Evolutionary conservation across 1,284 basidiomycete genomes (phyloP).

Genomic region (Rhodotorula sp.): DNA sequence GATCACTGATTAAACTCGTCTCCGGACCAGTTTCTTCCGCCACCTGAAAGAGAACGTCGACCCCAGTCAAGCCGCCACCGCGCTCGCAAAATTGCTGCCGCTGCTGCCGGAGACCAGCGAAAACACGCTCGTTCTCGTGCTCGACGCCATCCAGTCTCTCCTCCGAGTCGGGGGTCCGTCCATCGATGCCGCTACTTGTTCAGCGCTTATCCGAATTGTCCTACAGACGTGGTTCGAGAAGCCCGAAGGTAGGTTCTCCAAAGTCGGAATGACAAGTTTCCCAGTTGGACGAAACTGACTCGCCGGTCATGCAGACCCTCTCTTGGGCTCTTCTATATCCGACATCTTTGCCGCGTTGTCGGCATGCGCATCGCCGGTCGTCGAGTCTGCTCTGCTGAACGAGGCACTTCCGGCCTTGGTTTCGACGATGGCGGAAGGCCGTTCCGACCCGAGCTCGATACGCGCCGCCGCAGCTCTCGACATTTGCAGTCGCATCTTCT

Average conservation of each 20-base stretch:
- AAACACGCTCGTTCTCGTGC: constrained; percentile 83
- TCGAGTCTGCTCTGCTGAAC: constrained; percentile 70
- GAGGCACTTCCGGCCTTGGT: constrained; percentile 70
- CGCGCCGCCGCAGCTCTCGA: constrained; percentile 70
- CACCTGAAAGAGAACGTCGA: constrained; percentile 56
- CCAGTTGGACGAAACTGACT: background rate
- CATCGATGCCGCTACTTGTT: constrained; percentile 66
- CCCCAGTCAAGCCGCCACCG: constrained; percentile 65
- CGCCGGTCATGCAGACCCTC: constrained; percentile 63
- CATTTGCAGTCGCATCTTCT: constrained; percentile 66
- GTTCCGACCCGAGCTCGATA: constrained; percentile 33
- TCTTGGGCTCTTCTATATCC: constrained; percentile 78
- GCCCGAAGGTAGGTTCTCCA: constrained; percentile 62
- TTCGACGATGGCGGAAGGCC: constrained; percentile 60
- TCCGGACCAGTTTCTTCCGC: constrained; percentile 53
- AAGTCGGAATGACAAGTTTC: background rate
- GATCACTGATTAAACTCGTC: background rate
- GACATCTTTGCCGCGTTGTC: constrained; percentile 75
- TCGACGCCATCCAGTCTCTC: constrained; percentile 66
- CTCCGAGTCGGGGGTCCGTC: constrained; percentile 59
- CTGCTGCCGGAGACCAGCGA: constrained; percentile 76
- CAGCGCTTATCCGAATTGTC: constrained; percentile 61
- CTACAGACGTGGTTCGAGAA: constrained; percentile 80
- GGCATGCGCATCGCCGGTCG: constrained; percentile 58
- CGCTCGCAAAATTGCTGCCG: constrained; percentile 79